These are phyloP conservation scores for Cladosporium colombiae DNA, from an alignment of 2,329 filamentous ascomycete genomes.

Conservation along the genomic window DNA sequence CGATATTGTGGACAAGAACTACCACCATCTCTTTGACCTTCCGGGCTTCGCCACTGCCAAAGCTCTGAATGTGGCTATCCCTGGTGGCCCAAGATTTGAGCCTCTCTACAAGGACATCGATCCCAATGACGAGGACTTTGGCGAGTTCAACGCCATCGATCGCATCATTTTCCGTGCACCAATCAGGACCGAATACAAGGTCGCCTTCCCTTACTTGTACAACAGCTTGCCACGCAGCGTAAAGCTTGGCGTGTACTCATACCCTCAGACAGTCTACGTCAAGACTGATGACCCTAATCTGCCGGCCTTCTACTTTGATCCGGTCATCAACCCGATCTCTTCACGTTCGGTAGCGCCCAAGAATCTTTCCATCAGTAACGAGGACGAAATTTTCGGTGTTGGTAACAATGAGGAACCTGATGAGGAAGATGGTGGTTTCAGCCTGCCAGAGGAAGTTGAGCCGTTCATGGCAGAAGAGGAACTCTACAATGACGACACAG, in stretches of 20 bases:
- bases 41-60: constrained; percentile 96
- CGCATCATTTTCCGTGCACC: constrained; percentile 97
- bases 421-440: constrained; percentile 57
- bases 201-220: constrained; percentile 92
- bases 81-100: constrained; percentile 95
- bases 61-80: constrained; percentile 93
- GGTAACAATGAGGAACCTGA: constrained; percentile 81
- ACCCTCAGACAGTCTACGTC: constrained; percentile 90
- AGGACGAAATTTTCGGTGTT: constrained; percentile 87
- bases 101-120: constrained; percentile 98
- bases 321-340: constrained; percentile 96
- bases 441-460: constrained; percentile 75
- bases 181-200: constrained; percentile 92
- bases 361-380: constrained; percentile 87
- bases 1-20: constrained; percentile 92
- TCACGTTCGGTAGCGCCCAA: constrained; percentile 91
- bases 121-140: constrained; percentile 98
- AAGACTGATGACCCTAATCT: constrained; percentile 83
- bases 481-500: constrained; percentile 83
- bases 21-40: constrained; percentile 95
- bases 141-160: constrained; percentile 98
- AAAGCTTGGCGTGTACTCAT: constrained; percentile 87
- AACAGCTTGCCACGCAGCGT: constrained; percentile 95
- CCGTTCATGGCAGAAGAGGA: constrained; percentile 90
- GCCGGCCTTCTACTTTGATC: constrained; percentile 96